phyloP scores from a whole-genome alignment of 2,329 filamentous ascomycete species.

The Cladophialophora chaetospira region DNA sequence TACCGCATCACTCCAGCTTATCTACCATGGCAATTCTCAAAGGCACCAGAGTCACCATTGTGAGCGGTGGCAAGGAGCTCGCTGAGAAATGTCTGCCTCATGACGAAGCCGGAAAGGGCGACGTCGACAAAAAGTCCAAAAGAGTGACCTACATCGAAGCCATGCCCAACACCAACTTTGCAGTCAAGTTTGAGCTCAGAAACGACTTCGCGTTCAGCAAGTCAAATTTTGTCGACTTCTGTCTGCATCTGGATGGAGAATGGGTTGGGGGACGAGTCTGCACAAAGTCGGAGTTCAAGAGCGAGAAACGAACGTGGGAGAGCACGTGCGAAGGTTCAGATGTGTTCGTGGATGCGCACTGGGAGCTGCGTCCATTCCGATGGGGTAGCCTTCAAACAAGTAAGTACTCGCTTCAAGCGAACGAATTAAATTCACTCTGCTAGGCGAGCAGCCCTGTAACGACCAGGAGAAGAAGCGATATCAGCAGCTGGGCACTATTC shows the following conservation, averaged over 20 bases:
- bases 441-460: background rate
- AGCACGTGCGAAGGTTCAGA: too few relatives aligned
- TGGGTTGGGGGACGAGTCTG: background rate
- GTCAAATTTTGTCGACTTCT: background rate
- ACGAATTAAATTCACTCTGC: background rate
- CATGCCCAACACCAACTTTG: background rate
- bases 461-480: background rate
- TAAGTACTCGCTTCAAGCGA: background rate
- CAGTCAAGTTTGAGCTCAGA: background rate
- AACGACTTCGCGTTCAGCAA: background rate
- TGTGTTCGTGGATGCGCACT: too few relatives aligned
- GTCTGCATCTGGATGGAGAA: background rate
- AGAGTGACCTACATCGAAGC: slow-evolving; percentile 9
- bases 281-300: background rate
- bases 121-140: background rate
- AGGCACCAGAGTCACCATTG: background rate
- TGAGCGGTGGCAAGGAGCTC: background rate
- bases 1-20: too few relatives aligned
- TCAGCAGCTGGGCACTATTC: background rate
- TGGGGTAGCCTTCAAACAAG: background rate
- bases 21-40: background rate
- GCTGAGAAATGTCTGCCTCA: background rate
- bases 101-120: background rate
- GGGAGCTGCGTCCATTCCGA: background rate
- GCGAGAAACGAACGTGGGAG: background rate